Conservation (phyloP, 1,284 basidiomycete genomes). For the Cryptococcus sp. region DNA sequence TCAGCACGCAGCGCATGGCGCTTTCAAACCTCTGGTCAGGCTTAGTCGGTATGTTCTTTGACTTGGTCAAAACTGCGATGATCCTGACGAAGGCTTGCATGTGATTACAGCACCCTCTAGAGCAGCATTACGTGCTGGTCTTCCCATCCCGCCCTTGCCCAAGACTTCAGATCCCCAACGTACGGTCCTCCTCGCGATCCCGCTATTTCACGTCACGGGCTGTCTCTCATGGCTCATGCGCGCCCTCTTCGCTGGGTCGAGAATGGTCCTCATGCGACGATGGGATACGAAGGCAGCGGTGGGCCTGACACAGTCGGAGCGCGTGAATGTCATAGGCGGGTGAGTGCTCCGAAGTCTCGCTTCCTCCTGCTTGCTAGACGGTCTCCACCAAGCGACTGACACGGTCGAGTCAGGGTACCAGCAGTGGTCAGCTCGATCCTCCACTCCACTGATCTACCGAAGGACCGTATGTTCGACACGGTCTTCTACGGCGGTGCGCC, state of each 20-base stretch:
- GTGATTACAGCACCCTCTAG: slow-evolving; percentile 31
- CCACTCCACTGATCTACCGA: slow-evolving; percentile 35
- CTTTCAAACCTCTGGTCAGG: slow-evolving; percentile 39
- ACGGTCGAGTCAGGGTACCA: slow-evolving; percentile 35
- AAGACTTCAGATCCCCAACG: slow-evolving; percentile 27
- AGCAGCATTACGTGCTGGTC: slow-evolving; percentile 38
- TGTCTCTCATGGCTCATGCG: slow-evolving; percentile 45
- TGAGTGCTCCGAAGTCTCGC: slow-evolving; percentile 14
- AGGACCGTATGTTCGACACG: slow-evolving; percentile 31
- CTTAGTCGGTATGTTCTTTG: slow-evolving; percentile 28
- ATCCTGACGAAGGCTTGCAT: not conserved
- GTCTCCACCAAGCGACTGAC: slow-evolving; percentile 1
- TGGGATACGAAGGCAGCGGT: slow-evolving; percentile 43
- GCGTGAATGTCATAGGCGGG: slow-evolving; percentile 44
- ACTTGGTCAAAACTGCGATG: not conserved
- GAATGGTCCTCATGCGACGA: slow-evolving; percentile 39
- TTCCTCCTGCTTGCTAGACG: not conserved
- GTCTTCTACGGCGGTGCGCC: slow-evolving; percentile 50
- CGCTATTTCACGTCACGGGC: slow-evolving; percentile 51
- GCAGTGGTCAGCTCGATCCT: slow-evolving; percentile 41
- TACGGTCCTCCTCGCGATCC: slow-evolving; percentile 42
- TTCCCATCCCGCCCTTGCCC: slow-evolving; percentile 29
- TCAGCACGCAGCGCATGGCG: slow-evolving; percentile 45
- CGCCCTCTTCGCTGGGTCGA: slow-evolving; percentile 38
- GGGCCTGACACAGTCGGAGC: slow-evolving; percentile 32